A percentile compares a stretch with the other conserved stretches of the same genome.
Evolutionary conservation across 306 rosid genomes (phyloP).

Genomic region (Nissolia schottii): DNA sequence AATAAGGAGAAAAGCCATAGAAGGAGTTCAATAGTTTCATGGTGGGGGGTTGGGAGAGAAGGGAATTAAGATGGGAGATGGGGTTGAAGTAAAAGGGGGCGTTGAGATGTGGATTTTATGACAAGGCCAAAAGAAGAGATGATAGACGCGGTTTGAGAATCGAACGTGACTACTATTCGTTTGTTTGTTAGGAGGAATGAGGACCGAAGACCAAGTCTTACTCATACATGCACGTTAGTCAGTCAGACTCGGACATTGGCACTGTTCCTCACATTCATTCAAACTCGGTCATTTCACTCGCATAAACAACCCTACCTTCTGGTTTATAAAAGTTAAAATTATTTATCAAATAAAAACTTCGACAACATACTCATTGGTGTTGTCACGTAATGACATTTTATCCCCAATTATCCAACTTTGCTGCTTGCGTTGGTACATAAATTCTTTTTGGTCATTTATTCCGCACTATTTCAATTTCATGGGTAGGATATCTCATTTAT

Average conservation of each 20-base stretch:
- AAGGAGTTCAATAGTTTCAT: constrained; percentile 43
- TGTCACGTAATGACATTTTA: not conserved
- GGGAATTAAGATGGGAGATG: not conserved
- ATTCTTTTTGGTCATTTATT: not conserved
- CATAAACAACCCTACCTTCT: not conserved
- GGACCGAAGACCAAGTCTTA: constrained; percentile 41
- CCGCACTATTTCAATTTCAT: not conserved
- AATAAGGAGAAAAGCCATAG: constrained; percentile 48
- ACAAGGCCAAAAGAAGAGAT: not conserved
- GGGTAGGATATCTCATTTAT: not conserved
- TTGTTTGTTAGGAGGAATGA: not conserved
- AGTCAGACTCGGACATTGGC: constrained; percentile 12
- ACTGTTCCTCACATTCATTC: not conserved
- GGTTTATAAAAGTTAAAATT: not conserved
- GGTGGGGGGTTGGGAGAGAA: not conserved
- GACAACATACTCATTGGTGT: not conserved
- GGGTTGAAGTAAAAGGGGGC: not conserved
- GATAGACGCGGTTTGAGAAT: constrained; percentile 31
- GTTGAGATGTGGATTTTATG: not conserved
- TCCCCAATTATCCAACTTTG: not conserved
- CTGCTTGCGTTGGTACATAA: not conserved
- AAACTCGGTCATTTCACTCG: constrained; percentile 9
- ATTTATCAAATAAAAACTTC: not conserved
- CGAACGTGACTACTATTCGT: not conserved
- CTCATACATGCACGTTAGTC: not conserved